phyloP scores from a whole-genome alignment of 148 eudicot genomes.

The Nyssa sinensis region DNA sequence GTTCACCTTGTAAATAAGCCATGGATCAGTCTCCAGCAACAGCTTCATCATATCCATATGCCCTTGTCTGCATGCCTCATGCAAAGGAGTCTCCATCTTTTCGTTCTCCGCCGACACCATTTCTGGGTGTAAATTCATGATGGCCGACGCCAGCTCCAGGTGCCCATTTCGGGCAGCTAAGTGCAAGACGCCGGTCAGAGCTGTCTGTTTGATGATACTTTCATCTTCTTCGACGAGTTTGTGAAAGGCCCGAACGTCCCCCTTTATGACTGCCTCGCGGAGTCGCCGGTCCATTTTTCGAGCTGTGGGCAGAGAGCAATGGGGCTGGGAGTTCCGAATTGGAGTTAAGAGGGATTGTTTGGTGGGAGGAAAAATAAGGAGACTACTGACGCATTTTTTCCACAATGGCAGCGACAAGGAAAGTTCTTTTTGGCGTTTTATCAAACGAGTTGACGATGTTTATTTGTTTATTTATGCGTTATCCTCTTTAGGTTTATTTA shows the following conservation, averaged over 20 bases:
- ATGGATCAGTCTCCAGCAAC: constrained; percentile 15
- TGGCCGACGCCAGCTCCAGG: constrained; percentile 13
- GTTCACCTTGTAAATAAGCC: constrained; percentile 20
- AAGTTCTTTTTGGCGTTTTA: not conserved
- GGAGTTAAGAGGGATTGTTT: not conserved
- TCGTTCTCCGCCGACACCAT: constrained; percentile 22
- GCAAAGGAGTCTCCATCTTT: constrained; percentile 26
- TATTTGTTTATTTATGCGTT: too few species aligned
- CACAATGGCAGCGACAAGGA: not conserved
- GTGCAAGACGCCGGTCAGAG: constrained; percentile 18
- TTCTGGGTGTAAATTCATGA: constrained; percentile 13
- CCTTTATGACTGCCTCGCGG: constrained; percentile 11
- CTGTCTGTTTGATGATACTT: constrained; percentile 6
- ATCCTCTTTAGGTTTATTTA: too few species aligned
- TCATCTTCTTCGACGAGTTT: constrained; percentile 15
- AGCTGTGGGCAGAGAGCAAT: not conserved
- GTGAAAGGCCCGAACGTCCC: constrained; percentile 14
- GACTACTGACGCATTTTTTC: not conserved
- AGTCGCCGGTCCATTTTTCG: constrained; percentile 27
- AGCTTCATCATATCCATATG: constrained; percentile 8
- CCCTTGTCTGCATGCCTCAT: constrained; percentile 33
- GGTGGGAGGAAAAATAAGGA: not conserved
- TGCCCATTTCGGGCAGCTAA: constrained; percentile 31
- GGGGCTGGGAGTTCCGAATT: not conserved
- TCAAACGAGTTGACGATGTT: too few species aligned